Evolutionary conservation across 257 asterid species (phyloP), one percentile per base, ranked within the genome.

Genomic region (Nicotiana benthamiana): DNA sequence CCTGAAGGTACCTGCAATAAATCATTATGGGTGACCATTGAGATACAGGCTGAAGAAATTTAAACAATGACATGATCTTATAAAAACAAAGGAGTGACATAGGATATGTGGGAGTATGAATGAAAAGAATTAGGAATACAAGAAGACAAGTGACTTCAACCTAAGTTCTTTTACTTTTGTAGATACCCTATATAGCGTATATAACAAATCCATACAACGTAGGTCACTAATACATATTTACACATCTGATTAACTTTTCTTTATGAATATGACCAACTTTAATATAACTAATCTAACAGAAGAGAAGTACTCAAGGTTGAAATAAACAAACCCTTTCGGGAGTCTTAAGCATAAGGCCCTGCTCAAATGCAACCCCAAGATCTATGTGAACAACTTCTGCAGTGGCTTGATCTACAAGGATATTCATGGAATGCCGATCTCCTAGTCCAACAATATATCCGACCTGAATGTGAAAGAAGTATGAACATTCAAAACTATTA

Each of bases 341-440:
- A 75, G 99, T 93, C 86, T 95, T 95, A 81, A 93, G 94, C 99
- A 95, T 95, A 87, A 95, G 88, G 88, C 99, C 99, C 86, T 95
- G 99, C 91, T 95, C 98, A 90, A 95, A 95, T 82, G 99, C 99
- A 63, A 95, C 99, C 65, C 99, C 99, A 28, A 95, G 90, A 89
- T 95, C 99, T 79, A 95, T 95, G 87, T 95, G 99, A 83, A 95
- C 93, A 84, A 93, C 99, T 92, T 95, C 99, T 72, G 99, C 99
- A 64, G 96, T 93, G 80, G 92, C 89, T 90, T 95, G 97, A 91
- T 95, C 97, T 67, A 95, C 93, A 83, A 95, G 93, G 80, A 95
- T 87, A 81, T 95, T 95, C 96, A 90, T 92, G 83, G 97, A 87
- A 90, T 95, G 99, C 79, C 99, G 92, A 87, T 95, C 99, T 75